phyloP scores from a whole-genome alignment of 139 green algal species.

The Asterochloris sp. region DNA sequence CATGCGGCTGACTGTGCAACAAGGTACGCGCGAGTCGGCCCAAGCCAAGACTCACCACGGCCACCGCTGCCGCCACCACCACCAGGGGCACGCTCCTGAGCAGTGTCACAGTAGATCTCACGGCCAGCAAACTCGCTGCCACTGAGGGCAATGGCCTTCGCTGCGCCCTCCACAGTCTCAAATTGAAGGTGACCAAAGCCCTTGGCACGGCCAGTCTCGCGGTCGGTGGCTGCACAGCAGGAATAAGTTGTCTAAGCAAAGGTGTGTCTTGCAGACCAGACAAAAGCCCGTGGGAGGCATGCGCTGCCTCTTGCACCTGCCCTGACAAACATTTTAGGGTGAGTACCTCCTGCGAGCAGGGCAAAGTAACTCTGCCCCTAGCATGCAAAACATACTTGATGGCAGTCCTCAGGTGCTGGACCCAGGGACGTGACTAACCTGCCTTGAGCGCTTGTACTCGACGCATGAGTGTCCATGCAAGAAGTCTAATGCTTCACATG shows the following conservation, averaged over 20 bases:
- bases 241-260: neutral
- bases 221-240: neutral
- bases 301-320: neutral
- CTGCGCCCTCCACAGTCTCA: slow-evolving; percentile 37
- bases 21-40: too few relatives aligned
- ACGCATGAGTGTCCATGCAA: too few relatives aligned
- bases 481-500: too few relatives aligned
- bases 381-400: too few relatives aligned
- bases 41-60: neutral
- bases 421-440: too few relatives aligned
- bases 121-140: slow-evolving; percentile 52
- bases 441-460: too few relatives aligned
- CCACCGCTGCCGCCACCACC: neutral
- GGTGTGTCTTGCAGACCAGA: neutral
- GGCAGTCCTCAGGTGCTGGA: too few relatives aligned
- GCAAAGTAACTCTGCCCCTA: too few relatives aligned
- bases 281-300: neutral
- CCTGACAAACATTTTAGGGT: neutral
- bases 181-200: slow-evolving; percentile 78
- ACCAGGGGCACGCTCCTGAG: slow-evolving; percentile 33
- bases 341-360: too few relatives aligned
- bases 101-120: slow-evolving; percentile 58
- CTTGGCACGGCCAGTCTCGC: slow-evolving; percentile 43
- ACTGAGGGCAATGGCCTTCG: slow-evolving; percentile 40
- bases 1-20: too few relatives aligned